These are phyloP conservation scores for Clonostachys chloroleuca DNA, from an alignment of 2,329 filamentous ascomycete species.

Conservation along the genomic window DNA sequence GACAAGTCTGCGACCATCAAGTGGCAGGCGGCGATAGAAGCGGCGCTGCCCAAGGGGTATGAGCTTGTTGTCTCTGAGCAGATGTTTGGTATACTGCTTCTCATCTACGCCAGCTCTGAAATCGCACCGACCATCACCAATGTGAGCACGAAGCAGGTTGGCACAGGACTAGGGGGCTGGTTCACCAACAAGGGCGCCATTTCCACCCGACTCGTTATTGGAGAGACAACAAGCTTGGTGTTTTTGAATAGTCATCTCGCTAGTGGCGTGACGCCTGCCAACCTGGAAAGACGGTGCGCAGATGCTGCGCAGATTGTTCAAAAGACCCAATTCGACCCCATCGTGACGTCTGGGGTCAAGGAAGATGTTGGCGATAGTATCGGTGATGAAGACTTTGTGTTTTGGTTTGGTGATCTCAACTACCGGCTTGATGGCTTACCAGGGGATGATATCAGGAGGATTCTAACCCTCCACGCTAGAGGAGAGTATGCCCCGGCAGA, in stretches of 20 bases:
- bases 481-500: constrained; percentile 66
- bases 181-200: constrained; percentile 96
- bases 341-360: constrained; percentile 60
- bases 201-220: constrained; percentile 74
- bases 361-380: constrained; percentile 66
- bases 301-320: constrained; percentile 75
- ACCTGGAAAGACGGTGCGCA: constrained; percentile 84
- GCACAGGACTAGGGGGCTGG: constrained; percentile 87
- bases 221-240: constrained; percentile 82
- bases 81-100: constrained; percentile 76
- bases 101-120: constrained; percentile 80
- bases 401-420: constrained; percentile 96
- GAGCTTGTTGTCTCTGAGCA: constrained; percentile 75
- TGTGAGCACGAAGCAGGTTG: constrained; percentile 77
- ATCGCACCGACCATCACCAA: constrained; percentile 72
- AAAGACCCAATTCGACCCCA: constrained; percentile 74
- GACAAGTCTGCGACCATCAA: constrained; percentile 68
- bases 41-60: constrained; percentile 74
- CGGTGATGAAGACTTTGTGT: constrained; percentile 87
- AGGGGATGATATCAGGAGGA: constrained; percentile 80
- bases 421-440: constrained; percentile 86
- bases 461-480: constrained; percentile 77
- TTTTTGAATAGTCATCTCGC: constrained; percentile 92
- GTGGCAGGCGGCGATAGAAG: constrained; percentile 76
- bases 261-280: constrained; percentile 74